These are phyloP conservation scores for Cercospora nicotianae DNA, from an alignment of 2,329 filamentous ascomycete genomes.

Conservation along the genomic window DNA sequence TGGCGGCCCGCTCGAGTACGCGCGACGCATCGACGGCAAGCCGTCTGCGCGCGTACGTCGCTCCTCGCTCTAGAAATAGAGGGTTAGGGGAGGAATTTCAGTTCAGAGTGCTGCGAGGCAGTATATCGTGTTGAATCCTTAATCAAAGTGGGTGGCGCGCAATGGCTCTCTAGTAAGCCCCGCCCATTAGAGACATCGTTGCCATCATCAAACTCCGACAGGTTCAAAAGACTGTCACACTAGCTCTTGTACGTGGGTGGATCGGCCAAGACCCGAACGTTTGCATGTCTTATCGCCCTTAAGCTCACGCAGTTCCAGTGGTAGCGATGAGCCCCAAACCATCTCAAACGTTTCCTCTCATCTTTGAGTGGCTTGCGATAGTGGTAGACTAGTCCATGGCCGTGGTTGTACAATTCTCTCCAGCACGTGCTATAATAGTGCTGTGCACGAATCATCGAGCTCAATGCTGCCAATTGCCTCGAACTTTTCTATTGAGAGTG, in stretches of 20 bases:
- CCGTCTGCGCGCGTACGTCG: too few species aligned
- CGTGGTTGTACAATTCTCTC: neutral
- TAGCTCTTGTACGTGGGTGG: neutral
- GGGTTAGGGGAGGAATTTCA: too few species aligned
- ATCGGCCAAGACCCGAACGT: neutral
- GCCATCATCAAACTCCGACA: neutral
- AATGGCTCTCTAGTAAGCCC: too few species aligned
- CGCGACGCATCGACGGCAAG: too few species aligned
- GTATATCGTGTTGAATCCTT: too few species aligned
- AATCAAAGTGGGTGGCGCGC: too few species aligned
- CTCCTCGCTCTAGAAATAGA: too few species aligned
- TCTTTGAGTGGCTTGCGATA: neutral
- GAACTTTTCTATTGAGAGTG: neutral
- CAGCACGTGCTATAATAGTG: neutral
- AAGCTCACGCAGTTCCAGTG: neutral
- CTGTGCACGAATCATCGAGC: neutral
- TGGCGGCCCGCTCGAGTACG: too few species aligned
- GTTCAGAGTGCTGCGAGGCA: too few species aligned
- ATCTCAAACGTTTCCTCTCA: neutral
- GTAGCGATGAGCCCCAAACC: neutral
- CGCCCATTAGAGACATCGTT: neutral
- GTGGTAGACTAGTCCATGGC: neutral
- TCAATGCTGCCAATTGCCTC: neutral
- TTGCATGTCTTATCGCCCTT: neutral
- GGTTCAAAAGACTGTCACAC: neutral